A percentile compares a stretch with the other conserved stretches of the same genome.
Conservation (phyloP, 805 yeast species). For the Cyberlindnera mycetangii region DNA sequence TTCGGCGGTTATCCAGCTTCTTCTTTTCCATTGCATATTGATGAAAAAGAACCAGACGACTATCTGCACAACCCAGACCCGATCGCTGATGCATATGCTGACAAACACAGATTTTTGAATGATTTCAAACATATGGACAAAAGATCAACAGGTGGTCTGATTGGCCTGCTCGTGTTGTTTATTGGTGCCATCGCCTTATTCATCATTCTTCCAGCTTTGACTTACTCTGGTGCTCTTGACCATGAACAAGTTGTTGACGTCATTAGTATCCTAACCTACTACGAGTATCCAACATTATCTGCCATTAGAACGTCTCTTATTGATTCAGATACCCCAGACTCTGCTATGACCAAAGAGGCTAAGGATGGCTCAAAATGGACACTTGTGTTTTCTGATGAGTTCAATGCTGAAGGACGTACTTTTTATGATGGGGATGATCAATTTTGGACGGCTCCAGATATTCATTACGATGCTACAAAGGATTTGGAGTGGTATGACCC, state of each 20-base stretch:
- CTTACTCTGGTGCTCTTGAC: conserved; percentile 67
- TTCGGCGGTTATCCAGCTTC: conserved; percentile 97
- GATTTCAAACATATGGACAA: conserved; percentile 68
- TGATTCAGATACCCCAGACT: conserved; percentile 61
- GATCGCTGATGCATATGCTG: conserved; percentile 82
- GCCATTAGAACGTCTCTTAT: conserved; percentile 51
- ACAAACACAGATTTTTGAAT: conserved; percentile 59
- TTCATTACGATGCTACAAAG: conserved; percentile 81
- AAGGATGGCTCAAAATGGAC: conserved; percentile 65
- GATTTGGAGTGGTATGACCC: conserved; percentile 97
- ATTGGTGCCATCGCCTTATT: conserved; percentile 67
- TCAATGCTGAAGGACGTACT: conserved; percentile 84
- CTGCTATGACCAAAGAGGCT: conserved; percentile 47
- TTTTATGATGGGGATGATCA: conserved; percentile 91
- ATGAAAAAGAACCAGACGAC: conserved; percentile 94
- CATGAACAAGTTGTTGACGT: conserved; percentile 22
- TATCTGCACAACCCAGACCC: conserved; percentile 96
- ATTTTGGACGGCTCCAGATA: conserved; percentile 81
- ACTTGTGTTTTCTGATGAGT: conserved; percentile 88
- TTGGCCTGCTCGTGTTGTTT: conserved; percentile 57
- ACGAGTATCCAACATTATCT: conserved; percentile 47
- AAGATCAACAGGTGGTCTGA: conserved; percentile 56
- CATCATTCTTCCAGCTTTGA: conserved; percentile 76
- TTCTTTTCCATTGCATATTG: conserved; percentile 84
- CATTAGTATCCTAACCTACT: conserved; percentile 42